These are phyloP conservation scores for Meyerozyma athensensis DNA, from an alignment of 1,139 yeast species.

Conservation along the genomic window DNA sequence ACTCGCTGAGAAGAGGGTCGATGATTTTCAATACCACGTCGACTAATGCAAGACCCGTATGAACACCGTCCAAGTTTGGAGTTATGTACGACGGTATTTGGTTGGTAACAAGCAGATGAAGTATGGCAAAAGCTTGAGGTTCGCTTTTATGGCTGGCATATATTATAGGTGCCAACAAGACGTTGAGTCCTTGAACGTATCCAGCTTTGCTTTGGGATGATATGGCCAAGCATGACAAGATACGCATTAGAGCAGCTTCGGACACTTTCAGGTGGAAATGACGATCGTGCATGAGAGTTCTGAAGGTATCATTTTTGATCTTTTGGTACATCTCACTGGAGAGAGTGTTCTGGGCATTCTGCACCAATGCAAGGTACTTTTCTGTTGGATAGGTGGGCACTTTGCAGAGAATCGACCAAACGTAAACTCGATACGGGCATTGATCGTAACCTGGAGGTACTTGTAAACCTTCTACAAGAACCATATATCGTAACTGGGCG, in stretches of 20 bases:
- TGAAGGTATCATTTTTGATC: constrained; percentile 80
- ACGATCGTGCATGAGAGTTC: constrained; percentile 77
- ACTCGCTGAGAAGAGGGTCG: constrained; percentile 66
- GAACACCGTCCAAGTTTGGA: constrained; percentile 78
- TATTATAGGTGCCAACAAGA: constrained; percentile 78
- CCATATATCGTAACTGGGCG: constrained; percentile 72
- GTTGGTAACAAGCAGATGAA: constrained; percentile 51
- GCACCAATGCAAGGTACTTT: constrained; percentile 51
- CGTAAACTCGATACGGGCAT: constrained; percentile 68
- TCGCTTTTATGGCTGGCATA: constrained; percentile 70
- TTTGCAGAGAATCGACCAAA: constrained; percentile 76
- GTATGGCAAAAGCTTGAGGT: constrained; percentile 77
- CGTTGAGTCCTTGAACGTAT: constrained; percentile 92
- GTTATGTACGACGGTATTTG: constrained; percentile 77
- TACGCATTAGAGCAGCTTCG: constrained; percentile 63
- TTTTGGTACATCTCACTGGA: constrained; percentile 51
- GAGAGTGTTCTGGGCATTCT: constrained; percentile 49
- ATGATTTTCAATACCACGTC: constrained; percentile 68
- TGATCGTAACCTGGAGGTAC: constrained; percentile 44
- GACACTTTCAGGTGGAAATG: constrained; percentile 61
- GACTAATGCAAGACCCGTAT: constrained; percentile 66
- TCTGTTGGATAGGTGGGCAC: constrained; percentile 55
- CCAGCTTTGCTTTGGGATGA: constrained; percentile 32
- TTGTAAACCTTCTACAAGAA: constrained; percentile 73
- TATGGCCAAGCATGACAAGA: constrained; percentile 72